Base-by-base conservation (phyloP, 306 rosid species). In the Neltuma alba region DNA sequence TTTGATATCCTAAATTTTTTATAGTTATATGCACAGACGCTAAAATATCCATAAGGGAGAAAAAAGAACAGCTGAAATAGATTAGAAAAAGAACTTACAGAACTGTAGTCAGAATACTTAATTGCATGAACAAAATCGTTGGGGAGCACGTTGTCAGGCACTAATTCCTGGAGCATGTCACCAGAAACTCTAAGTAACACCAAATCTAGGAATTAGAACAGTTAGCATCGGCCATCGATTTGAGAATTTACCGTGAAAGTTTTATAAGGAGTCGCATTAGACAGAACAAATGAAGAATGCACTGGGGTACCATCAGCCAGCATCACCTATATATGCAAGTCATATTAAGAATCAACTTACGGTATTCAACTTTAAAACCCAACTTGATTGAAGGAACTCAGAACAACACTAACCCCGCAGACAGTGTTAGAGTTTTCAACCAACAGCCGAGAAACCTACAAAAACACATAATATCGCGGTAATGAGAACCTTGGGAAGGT, bases 181-280 rank as follows among this genome's bases (percentile, higher is more conserved):
- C 61, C 45, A 80, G 74, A 88, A 60, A 55, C 76, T 40, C 70
- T 40, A 83, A 82, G 79, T 75, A 61, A 63, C 52, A 70, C 52
- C 64, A 78, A 79, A 79, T 80, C 47, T 52, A 67, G 48, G 68
- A 21, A 74, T n/a, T 9, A 34, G 40, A 75, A 27, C 38, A 62
- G 67, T 70, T 65, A 45, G 25, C 52, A 62, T 77, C 61, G 37
- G 68, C 72, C 67, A 42, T 48, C 9, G 78, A 57, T 74, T 66
- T 76, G 61, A 83, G 50, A 73, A 70, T 77, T 72, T 72, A 95
- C 99, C 97, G 86, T 85, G 81, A 93, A 95, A 50, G 99, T 95
- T 84, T 68, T 88, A 75, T 90, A 89, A 7, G 99, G 99, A 28
- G 99, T 95, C 61, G 99, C 98, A 69, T 93, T 95, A 31, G 99